Conservation (phyloP, 306 rosid species). For the Geum urbanum region DNA sequence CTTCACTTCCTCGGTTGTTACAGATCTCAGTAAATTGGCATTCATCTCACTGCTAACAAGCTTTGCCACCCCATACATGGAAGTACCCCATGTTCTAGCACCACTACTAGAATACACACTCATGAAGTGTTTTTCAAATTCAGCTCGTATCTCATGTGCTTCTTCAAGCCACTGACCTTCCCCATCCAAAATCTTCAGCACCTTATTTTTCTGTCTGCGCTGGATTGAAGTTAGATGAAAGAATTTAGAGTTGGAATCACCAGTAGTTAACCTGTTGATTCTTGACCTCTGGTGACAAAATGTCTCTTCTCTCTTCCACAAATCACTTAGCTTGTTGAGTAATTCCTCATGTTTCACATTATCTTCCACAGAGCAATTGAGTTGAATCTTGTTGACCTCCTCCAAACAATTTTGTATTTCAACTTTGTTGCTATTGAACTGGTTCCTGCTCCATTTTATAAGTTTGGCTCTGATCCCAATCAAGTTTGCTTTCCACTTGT, state of each 20-base stretch:
- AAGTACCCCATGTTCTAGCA: background rate
- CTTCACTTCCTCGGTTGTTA: background rate
- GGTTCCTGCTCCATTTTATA: no score
- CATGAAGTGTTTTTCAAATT: background rate
- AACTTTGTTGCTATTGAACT: no score
- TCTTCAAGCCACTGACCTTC: background rate
- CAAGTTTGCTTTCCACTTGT: no score
- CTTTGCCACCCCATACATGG: background rate
- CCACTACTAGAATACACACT: background rate
- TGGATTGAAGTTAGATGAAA: background rate
- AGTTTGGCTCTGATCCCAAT: no score
- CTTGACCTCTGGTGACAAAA: background rate
- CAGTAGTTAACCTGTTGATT: background rate
- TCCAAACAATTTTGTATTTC: no score
- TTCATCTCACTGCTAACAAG: background rate
- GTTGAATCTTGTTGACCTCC: no score
- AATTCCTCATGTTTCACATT: no score
- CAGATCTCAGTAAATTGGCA: background rate
- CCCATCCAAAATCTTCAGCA: background rate
- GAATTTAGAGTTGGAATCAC: background rate
- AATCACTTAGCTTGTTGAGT: no score
- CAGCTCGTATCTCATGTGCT: background rate
- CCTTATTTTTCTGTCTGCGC: background rate
- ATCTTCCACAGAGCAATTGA: no score
- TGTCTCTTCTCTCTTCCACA: background rate